Base-by-base conservation (phyloP, 495 filamentous ascomycete species). In the Jackrogersella multiformis region DNA sequence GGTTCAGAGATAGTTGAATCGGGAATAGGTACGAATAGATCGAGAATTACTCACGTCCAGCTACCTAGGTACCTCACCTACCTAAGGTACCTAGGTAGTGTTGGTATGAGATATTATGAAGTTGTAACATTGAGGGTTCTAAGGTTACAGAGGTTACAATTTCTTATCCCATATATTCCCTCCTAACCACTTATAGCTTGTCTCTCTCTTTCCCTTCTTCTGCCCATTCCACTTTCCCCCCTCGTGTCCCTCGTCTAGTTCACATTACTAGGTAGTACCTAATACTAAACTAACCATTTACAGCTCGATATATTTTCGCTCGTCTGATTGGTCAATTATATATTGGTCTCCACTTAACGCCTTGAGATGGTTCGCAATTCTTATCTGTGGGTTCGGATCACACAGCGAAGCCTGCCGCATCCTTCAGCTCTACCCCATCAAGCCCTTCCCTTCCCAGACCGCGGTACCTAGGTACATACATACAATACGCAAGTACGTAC, bases 301-400 rank as follows among this genome's bases (percentile, higher is more conserved):
- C 35, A 56, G 45, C 57, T 58, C 18, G 38, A 62, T 30, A 64
- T 68, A 68, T 36, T 53, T n/a, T 18, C 18, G 1, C 21, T 9
- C 15, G 1, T 49, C 4, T 69, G 12, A 64, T 64, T 69, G 60
- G 66, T 18, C 30, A 51, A 26, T 5, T 28, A 30, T 60, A 56
- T 56, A 61, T 23, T 39, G 4, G 21, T 41, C 56, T 10, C 60
- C 66, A 64, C 42, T 45, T 38, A 53, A 45, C 42, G 61, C 61
- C 66, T 61, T 18, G 56, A 56, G 21, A 62, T 51, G 42, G 49
- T 65, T 69, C 61, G 56, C 66, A 56, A 16, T 64, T 64, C 66
- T 69, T 69, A 69, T 69, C 66, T 69, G 66, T 56, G 55, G 48
- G 66, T 46, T 69, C 60, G 66, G 66, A 69, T 60, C 49, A 35